Evolutionary conservation across 2,329 filamentous ascomycete species (phyloP).

Genomic region (Fusarium musae): DNA sequence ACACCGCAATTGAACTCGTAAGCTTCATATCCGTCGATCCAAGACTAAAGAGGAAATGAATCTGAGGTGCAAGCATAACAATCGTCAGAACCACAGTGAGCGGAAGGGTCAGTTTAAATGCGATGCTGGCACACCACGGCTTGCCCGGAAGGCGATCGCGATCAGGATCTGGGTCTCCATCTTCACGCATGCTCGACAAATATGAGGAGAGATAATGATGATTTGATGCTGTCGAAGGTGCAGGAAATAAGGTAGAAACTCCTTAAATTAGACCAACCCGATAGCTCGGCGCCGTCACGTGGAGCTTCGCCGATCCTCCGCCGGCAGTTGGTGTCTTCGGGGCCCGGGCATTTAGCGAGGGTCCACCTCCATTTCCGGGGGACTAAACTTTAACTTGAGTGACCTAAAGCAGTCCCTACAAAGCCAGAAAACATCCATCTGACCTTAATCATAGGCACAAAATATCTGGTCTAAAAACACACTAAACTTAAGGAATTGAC

Average conservation of each 20-base stretch:
- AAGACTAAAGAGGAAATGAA: slow-evolving; percentile 15
- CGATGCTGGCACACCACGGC: slow-evolving; percentile 21
- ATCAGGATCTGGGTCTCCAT: slow-evolving; percentile 3
- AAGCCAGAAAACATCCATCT: background rate
- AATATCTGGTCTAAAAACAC: background rate
- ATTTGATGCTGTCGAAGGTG: background rate
- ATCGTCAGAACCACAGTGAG: slow-evolving; percentile 32
- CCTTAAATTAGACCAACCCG: slow-evolving; percentile 15
- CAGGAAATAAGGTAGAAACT: background rate
- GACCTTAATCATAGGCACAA: background rate
- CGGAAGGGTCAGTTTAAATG: slow-evolving; percentile 30
- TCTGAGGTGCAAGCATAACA: slow-evolving; percentile 24
- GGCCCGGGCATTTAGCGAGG: background rate
- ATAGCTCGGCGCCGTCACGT: slow-evolving; percentile 28
- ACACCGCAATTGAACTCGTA: slow-evolving; percentile 30
- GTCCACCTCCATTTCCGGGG: slow-evolving; percentile 7
- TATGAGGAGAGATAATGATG: background rate
- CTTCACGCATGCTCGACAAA: slow-evolving; percentile 17
- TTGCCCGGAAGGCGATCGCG: background rate
- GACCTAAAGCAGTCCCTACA: background rate
- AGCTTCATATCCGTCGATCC: slow-evolving; percentile 29
- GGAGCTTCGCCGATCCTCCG: slow-evolving; percentile 19
- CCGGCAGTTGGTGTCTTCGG: slow-evolving; percentile 10
- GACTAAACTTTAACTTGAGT: background rate
- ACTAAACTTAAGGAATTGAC: background rate